Percentiles rank a stretch among this genome's conserved stretches.
These are phyloP conservation scores for Pyrenophora seminiperda DNA, from an alignment of 2,329 filamentous ascomycete species.

Conservation along the genomic window DNA sequence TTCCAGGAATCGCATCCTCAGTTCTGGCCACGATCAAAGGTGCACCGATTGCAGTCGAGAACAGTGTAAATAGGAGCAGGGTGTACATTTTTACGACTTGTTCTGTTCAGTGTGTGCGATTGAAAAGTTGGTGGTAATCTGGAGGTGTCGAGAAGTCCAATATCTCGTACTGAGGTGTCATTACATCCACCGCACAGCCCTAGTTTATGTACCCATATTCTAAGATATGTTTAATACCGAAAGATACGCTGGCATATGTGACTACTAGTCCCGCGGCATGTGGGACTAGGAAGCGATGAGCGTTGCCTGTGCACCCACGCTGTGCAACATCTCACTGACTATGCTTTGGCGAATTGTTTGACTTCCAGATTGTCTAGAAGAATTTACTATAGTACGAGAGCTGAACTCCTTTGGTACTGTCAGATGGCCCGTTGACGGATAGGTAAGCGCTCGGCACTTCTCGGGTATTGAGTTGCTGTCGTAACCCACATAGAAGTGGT, in stretches of 20 bases:
- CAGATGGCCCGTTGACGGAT: too few species aligned
- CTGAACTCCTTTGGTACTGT: too few species aligned
- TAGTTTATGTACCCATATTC: conserved; percentile 2
- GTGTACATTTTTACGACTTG: not conserved
- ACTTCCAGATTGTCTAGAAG: too few species aligned
- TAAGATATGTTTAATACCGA: not conserved
- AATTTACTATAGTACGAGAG: too few species aligned
- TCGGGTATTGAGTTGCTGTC: not conserved
- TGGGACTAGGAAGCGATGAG: not conserved
- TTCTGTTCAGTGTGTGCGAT: not conserved
- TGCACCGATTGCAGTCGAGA: not conserved
- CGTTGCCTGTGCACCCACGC: conserved; percentile 2
- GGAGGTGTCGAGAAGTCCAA: not conserved
- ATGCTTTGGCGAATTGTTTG: not conserved
- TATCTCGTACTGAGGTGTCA: not conserved
- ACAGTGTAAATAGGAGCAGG: not conserved
- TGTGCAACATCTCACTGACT: conserved; percentile 6
- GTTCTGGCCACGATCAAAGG: not conserved
- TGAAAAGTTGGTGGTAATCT: not conserved
- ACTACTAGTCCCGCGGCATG: not conserved
- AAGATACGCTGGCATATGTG: not conserved
- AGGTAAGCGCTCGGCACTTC: not conserved
- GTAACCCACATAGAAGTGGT: not conserved
- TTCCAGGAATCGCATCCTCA: not conserved
- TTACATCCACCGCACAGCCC: not conserved